These are phyloP conservation scores for Rhizopus stolonifer DNA, from an alignment of 371 early-diverging fungal genomes.

Conservation along the genomic window DNA sequence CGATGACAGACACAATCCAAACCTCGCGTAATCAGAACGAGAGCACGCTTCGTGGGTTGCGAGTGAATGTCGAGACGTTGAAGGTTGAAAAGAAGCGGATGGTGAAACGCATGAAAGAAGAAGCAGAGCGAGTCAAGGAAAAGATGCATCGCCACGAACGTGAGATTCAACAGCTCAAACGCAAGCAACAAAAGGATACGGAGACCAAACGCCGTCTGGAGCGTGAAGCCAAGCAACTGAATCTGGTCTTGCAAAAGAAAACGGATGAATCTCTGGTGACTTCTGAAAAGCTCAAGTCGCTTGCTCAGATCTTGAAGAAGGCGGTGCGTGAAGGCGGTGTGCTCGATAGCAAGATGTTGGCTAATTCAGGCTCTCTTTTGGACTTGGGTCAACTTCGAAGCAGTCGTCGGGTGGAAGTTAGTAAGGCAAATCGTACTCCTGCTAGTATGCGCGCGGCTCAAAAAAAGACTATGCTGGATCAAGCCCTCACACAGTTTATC, in stretches of 20 bases:
- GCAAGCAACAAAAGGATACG: slow-evolving; percentile 62
- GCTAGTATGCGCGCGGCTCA: slow-evolving; percentile 27
- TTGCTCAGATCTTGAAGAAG: slow-evolving; percentile 44
- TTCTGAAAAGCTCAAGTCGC: slow-evolving; percentile 52
- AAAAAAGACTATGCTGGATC: slow-evolving; percentile 63
- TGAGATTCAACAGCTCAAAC: slow-evolving; percentile 70
- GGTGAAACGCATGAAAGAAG: slow-evolving; percentile 77
- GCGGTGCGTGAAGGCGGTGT: slow-evolving; percentile 46
- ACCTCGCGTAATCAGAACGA: slow-evolving; percentile 56
- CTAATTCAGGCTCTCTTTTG: slow-evolving; percentile 26
- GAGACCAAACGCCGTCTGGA: slow-evolving; percentile 69
- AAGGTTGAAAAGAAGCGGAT: slow-evolving; percentile 77
- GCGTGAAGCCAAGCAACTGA: slow-evolving; percentile 62
- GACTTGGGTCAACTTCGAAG: slow-evolving; percentile 23
- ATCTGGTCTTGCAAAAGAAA: slow-evolving; percentile 52
- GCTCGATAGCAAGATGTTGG: slow-evolving; percentile 29
- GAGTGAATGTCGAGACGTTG: slow-evolving; percentile 57
- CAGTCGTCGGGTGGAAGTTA: background rate
- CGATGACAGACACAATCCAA: slow-evolving; percentile 55
- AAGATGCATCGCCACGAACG: slow-evolving; percentile 62
- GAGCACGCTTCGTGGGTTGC: slow-evolving; percentile 49
- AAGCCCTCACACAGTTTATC: slow-evolving; percentile 45
- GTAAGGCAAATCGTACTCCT: slow-evolving; percentile 2
- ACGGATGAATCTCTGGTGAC: slow-evolving; percentile 55
- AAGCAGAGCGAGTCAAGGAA: slow-evolving; percentile 67